Percentiles rank a stretch among this genome's conserved stretches.
Conservation (phyloP, 2,329 filamentous ascomycete species). For the Fusarium praegraminearum region DNA sequence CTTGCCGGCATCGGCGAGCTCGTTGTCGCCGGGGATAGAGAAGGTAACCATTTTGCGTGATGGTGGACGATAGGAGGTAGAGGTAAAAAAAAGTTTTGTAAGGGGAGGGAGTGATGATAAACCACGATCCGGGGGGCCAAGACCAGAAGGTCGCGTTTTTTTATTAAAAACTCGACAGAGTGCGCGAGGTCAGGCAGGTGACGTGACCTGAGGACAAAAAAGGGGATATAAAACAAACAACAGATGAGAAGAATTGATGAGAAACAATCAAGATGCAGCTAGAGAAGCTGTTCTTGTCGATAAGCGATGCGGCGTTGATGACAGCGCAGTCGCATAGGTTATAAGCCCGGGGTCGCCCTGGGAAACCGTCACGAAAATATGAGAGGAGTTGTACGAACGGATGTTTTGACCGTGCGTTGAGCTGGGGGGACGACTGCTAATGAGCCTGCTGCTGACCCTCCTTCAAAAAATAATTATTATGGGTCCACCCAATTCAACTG, state of each 20-base stretch:
- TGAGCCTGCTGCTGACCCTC: conserved; percentile 42
- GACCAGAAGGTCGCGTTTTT: conserved; percentile 37
- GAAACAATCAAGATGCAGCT: conserved; percentile 34
- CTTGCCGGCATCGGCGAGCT: conserved; percentile 48
- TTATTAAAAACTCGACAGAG: conserved; percentile 14
- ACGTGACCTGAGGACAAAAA: conserved; percentile 20
- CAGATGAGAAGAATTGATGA: conserved; percentile 24
- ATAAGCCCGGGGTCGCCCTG: conserved; percentile 46
- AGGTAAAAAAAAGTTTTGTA: conserved; percentile 12
- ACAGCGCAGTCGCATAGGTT: conserved; percentile 46
- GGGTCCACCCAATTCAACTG: conserved; percentile 14
- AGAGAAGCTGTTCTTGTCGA: conserved; percentile 35
- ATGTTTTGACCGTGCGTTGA: conserved; percentile 47
- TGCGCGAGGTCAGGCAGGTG: conserved; percentile 13
- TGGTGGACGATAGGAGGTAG: conserved; percentile 9
- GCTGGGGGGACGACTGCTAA: conserved; percentile 34
- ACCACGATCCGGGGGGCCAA: conserved; percentile 25
- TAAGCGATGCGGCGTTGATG: conserved; percentile 46
- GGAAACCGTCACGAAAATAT: conserved; percentile 49
- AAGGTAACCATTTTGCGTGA: conserved; percentile 55
- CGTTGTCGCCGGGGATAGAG: conserved; percentile 53
- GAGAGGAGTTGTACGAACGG: conserved; percentile 42
- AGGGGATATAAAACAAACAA: conserved; percentile 19
- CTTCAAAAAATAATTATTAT: conserved; percentile 36
- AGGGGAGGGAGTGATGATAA: conserved; percentile 26